phyloP scores from a whole-genome alignment of 2,329 filamentous ascomycete genomes.

The Zymoseptoria crescenta region DNA sequence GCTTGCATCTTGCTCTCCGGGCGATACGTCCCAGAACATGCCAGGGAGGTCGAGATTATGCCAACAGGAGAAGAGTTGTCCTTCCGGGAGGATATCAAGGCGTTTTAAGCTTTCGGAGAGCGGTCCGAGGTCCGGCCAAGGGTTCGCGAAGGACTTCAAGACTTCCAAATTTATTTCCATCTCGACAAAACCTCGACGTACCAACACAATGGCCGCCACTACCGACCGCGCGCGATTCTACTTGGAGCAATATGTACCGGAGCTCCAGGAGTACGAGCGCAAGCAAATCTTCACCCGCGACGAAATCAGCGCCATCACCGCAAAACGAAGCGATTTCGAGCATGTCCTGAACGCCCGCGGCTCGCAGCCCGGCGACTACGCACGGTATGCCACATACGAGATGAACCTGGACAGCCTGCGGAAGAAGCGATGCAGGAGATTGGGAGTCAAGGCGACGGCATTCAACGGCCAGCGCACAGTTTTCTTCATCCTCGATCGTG shows the following conservation, averaged over 20 bases:
- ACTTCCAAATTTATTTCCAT: neutral
- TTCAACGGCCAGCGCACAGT: constrained; percentile 68
- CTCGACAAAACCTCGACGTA: neutral
- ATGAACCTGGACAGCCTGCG: constrained; percentile 65
- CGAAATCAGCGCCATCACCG: constrained; percentile 81
- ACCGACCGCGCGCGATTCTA: constrained; percentile 94
- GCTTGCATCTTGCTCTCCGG: no score
- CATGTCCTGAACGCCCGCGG: constrained; percentile 81
- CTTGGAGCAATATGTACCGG: constrained; percentile 83
- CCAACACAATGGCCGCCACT: constrained; percentile 63
- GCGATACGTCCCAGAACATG: no score
- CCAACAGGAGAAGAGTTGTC: no score
- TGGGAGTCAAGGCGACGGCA: constrained; percentile 67
- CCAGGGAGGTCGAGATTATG: no score
- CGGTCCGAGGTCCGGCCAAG: neutral
- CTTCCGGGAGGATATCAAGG: neutral
- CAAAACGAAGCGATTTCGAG: constrained; percentile 87
- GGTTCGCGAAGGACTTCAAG: neutral
- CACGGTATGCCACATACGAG: constrained; percentile 69
- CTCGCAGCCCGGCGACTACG: constrained; percentile 68
- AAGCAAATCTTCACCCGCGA: constrained; percentile 88
- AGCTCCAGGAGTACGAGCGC: constrained; percentile 83
- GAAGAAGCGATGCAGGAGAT: constrained; percentile 70
- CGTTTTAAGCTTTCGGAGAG: neutral
- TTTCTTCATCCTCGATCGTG: constrained; percentile 83